These are phyloP conservation scores for Rauvolfia tetraphylla DNA, from an alignment of 257 asterid genomes.

Conservation along the genomic window DNA sequence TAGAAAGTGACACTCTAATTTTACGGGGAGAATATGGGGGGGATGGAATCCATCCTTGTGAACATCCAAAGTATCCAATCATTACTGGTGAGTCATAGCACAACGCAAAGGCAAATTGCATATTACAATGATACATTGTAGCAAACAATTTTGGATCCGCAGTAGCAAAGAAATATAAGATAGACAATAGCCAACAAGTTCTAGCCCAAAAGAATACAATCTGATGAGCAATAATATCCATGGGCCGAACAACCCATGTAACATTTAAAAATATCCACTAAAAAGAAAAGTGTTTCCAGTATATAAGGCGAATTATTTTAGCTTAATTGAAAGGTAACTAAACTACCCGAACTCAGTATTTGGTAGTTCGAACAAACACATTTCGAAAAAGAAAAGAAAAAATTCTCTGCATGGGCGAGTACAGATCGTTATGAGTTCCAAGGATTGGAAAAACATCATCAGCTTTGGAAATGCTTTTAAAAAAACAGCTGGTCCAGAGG, in stretches of 20 bases:
- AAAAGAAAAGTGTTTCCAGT: too few relatives aligned
- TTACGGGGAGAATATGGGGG: background rate
- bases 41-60: too few relatives aligned
- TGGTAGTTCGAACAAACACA: background rate
- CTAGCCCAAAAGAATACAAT: background rate
- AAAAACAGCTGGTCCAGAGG: too few relatives aligned
- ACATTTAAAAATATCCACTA: too few relatives aligned
- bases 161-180: background rate
- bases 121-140: background rate
- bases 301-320: background rate
- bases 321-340: background rate
- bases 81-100: background rate
- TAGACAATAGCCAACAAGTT: background rate
- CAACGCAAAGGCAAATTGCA: background rate
- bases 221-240: background rate
- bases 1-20: background rate
- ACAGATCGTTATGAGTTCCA: too few relatives aligned
- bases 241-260: background rate
- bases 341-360: too few relatives aligned
- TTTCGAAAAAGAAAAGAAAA: too few relatives aligned
- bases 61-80: too few relatives aligned
- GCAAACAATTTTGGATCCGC: background rate
- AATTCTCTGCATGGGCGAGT: too few relatives aligned
- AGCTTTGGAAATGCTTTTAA: background rate
- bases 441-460: too few relatives aligned